Percentiles rank a stretch among this genome's conserved stretches.
These are phyloP conservation scores for Maudiozyma saulgeensis DNA, from an alignment of 805 yeast species.

Conservation along the genomic window DNA sequence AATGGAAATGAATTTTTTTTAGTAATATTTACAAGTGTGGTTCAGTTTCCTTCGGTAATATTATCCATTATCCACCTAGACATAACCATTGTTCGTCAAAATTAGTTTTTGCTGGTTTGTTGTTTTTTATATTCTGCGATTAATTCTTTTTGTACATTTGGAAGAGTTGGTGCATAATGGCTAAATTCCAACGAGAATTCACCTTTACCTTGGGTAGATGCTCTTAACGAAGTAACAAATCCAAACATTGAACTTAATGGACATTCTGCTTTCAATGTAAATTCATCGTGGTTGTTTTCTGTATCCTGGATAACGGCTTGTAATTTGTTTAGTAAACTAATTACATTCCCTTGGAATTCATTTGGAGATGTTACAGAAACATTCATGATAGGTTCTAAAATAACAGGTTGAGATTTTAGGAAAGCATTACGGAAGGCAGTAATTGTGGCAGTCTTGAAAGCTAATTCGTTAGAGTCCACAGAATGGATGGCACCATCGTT, in stretches of 20 bases:
- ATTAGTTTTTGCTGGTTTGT: conserved; percentile 28
- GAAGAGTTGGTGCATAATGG: conserved; percentile 82
- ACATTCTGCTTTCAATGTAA: conserved; percentile 88
- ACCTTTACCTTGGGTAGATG: conserved; percentile 97
- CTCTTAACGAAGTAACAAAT: conserved; percentile 89
- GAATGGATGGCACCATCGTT: conserved; percentile 97
- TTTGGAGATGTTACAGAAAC: conserved; percentile 89
- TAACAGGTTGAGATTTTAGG: conserved; percentile 70
- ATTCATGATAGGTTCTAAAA: conserved; percentile 93
- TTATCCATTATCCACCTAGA: too few relatives aligned
- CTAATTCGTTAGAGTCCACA: conserved; percentile 92
- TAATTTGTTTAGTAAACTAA: conserved; percentile 83
- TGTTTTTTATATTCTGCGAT: conserved; percentile 73
- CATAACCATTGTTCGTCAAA: neutral
- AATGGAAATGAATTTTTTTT: too few relatives aligned
- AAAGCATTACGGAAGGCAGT: conserved; percentile 91
- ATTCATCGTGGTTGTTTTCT: conserved; percentile 89
- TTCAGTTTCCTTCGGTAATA: too few relatives aligned
- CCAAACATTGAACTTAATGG: conserved; percentile 96
- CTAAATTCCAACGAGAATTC: conserved; percentile 93
- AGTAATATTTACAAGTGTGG: too few relatives aligned
- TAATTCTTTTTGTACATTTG: conserved; percentile 82
- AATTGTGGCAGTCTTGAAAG: conserved; percentile 87
- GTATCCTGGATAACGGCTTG: conserved; percentile 91
- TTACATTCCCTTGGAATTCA: conserved; percentile 91